phyloP scores from a whole-genome alignment of 805 yeast genomes.

The Cyberlindnera xishuangbannaensis region DNA sequence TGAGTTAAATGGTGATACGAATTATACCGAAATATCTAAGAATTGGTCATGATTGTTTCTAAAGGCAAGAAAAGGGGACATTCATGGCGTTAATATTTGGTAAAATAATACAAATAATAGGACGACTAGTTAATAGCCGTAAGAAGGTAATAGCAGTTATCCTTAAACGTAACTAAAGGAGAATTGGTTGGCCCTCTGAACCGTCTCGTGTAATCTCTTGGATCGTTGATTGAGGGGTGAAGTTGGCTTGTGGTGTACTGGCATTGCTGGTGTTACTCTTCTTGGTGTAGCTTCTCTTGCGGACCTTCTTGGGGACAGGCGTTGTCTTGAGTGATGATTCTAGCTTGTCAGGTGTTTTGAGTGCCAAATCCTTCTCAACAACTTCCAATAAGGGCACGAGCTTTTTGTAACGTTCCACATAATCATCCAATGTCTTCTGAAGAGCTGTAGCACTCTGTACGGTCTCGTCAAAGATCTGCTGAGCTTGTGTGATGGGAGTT shows the following conservation, averaged over 20 bases:
- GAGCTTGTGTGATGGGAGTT: too few species aligned
- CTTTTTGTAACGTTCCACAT: constrained; percentile 40
- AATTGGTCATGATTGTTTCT: too few species aligned
- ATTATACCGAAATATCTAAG: too few species aligned
- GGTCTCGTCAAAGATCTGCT: constrained; percentile 27
- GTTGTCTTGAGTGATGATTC: constrained; percentile 62
- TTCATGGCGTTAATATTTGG: too few species aligned
- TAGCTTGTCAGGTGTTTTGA: constrained; percentile 54
- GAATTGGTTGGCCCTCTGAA: constrained; percentile 20
- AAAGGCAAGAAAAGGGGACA: too few species aligned
- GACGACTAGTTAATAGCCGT: too few species aligned
- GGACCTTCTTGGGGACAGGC: constrained; percentile 9
- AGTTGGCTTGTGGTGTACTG: constrained; percentile 9
- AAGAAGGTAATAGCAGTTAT: too few species aligned
- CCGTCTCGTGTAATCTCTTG: constrained; percentile 12
- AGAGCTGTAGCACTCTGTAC: constrained; percentile 29
- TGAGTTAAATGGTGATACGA: too few species aligned
- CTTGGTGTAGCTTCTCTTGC: constrained; percentile 20
- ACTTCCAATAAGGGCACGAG: constrained; percentile 42
- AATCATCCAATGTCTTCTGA: constrained; percentile 36
- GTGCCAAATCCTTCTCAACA: constrained; percentile 42
- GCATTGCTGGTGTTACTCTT: constrained; percentile 13
- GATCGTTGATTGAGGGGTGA: constrained; percentile 10
- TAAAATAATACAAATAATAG: too few species aligned
- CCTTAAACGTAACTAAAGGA: too few species aligned